Evolutionary conservation across 331 rosid species (phyloP).

Genomic region (Cucumis variabilis): DNA sequence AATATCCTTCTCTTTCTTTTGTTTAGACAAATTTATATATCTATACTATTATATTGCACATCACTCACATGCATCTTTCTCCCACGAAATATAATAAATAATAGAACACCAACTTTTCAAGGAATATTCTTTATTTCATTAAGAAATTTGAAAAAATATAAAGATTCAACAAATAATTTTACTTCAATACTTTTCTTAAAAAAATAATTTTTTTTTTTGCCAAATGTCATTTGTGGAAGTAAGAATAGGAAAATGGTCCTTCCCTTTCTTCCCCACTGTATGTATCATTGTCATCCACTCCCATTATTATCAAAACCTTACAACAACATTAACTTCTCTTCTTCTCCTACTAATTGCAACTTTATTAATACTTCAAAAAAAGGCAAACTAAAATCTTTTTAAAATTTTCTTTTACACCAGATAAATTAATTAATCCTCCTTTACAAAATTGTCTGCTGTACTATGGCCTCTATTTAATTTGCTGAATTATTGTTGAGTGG

Average conservation of each 20-base stretch:
- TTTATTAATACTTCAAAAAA: not conserved
- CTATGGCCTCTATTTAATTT: constrained; percentile 1
- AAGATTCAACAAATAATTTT: not conserved
- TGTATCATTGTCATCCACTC: constrained; percentile 19
- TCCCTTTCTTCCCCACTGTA: not conserved
- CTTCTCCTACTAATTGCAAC: not conserved
- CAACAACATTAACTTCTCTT: not conserved
- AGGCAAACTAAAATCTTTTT: not conserved
- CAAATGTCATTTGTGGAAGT: not conserved
- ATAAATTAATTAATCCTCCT: not conserved
- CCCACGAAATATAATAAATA: not conserved
- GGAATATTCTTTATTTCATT: not conserved
- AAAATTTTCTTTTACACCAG: not conserved
- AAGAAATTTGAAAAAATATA: not conserved
- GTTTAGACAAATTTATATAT: not conserved
- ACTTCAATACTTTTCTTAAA: not conserved
- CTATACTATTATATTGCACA: not conserved
- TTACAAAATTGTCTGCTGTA: constrained; percentile 1
- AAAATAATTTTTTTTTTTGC: no score
- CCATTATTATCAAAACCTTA: constrained; percentile 15
- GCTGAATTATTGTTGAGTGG: not conserved
- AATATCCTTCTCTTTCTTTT: no score
- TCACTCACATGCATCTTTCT: not conserved
- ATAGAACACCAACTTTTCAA: not conserved
- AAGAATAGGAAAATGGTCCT: constrained; percentile 4